Conservation (phyloP, 768 basidiomycete species). For the Lactarius hengduanensis region DNA sequence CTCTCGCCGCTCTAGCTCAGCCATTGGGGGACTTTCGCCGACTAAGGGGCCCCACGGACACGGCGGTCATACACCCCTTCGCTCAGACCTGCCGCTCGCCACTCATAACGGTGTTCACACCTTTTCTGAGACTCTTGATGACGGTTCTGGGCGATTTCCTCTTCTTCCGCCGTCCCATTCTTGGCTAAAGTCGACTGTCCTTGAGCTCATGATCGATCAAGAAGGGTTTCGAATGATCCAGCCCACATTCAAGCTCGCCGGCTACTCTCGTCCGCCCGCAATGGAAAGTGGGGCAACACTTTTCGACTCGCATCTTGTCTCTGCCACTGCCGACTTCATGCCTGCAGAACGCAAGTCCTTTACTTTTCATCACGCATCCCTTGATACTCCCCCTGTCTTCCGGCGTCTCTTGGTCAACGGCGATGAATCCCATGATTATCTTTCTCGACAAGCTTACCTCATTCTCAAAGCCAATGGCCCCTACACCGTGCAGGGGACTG, state of each 20-base stretch:
- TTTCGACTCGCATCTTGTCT: constrained; percentile 38
- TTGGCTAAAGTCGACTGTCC: constrained; percentile 53
- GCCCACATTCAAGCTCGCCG: constrained; percentile 58
- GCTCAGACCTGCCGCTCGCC: not conserved
- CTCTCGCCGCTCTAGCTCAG: not conserved
- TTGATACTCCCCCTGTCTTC: constrained; percentile 67
- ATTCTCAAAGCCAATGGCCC: constrained; percentile 69
- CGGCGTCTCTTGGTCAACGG: constrained; percentile 64
- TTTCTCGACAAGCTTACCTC: constrained; percentile 73
- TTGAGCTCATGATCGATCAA: constrained; percentile 78
- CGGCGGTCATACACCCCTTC: constrained; percentile 4
- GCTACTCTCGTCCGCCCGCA: constrained; percentile 40
- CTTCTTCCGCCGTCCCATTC: constrained; percentile 41
- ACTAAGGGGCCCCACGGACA: not conserved
- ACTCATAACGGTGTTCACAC: not conserved
- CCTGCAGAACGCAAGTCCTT: constrained; percentile 58
- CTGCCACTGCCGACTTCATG: constrained; percentile 62
- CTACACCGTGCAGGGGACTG: constrained; percentile 69
- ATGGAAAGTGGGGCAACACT: constrained; percentile 17
- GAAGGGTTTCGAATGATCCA: constrained; percentile 72
- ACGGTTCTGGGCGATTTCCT: constrained; percentile 14
- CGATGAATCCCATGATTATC: constrained; percentile 69
- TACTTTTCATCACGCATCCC: constrained; percentile 67
- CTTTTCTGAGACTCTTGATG: not conserved
- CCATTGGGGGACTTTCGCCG: not conserved